Base-by-base conservation (phyloP, 495 filamentous ascomycete species). In the Pyronema omphalodes region DNA sequence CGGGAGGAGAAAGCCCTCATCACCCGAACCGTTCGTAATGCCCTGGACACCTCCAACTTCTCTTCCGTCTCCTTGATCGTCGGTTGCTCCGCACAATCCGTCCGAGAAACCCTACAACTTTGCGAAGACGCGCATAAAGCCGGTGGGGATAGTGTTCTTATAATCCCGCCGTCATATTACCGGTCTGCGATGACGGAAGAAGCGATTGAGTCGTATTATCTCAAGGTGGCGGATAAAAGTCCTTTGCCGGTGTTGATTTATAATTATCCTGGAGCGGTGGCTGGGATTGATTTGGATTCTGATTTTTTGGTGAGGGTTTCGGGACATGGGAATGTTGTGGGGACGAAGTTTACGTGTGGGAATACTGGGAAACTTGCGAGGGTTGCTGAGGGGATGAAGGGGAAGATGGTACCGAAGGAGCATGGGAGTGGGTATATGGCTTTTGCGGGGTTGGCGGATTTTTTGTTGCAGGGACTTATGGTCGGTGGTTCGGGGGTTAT, bases 281-380 rank as follows among this genome's bases (percentile, higher is more conserved):
- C 84, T n/a, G 86, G 86, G 29, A 85, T 93, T 61, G 86, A 93
- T 65, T 84, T 93, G 82, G 86, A 89, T 73, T 85, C 80, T 36
- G 86, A 93, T 64, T 75, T 91, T 48, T 76, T 93, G 58, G 86
- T 91, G 66, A 77, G 74, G 62, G 77, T 93, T 41, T 84, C 83
- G 17, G 69, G 81, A 57, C 85, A 93, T 65, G 80, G 82, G 47
- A 93, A 93, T 66, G 81, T 93, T 60, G 71, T 85, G 55, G 85
- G 86, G 49, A 88, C 85, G 45, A 93, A 93, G 66, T 93, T 93
- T 74, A 93, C 86, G 17, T 89, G 86, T 62, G 86, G 83, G 44
- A 88, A 84, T 69, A 91, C 85, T 0, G 86, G 86, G 45, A 93
- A 93, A 70, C 71, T 93, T 54, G 86, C 86, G 7, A 78, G 86